Evolutionary conservation across 1,284 basidiomycete species (phyloP).

Genomic region (Irpex rosettiformis): DNA sequence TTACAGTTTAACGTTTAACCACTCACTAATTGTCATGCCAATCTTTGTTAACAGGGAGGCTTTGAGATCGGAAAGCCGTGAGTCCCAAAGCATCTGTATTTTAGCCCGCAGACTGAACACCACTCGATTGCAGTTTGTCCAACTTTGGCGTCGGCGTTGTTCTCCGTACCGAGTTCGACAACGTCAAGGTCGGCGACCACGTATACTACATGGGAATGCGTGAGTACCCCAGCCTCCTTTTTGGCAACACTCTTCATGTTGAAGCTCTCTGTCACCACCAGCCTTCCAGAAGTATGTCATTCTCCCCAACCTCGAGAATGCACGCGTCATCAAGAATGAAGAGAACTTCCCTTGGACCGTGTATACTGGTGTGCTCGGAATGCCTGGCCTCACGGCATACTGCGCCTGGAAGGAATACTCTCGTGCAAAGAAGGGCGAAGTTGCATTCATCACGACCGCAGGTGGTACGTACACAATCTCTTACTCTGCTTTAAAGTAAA

Average conservation of each 20-base stretch:
- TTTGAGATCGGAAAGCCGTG: constrained; percentile 1
- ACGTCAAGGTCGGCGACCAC: constrained; percentile 39
- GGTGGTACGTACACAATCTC: constrained; percentile 2
- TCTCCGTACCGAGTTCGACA: constrained; percentile 37
- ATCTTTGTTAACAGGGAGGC: not conserved
- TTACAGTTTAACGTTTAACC: too few species aligned
- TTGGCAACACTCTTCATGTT: not conserved
- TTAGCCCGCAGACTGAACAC: too few species aligned
- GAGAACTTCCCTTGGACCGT: constrained; percentile 28
- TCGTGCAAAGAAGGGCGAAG: constrained; percentile 9
- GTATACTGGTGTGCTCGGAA: constrained; percentile 30
- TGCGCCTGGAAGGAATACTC: constrained; percentile 17
- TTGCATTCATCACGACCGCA: constrained; percentile 12
- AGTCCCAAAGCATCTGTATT: too few species aligned
- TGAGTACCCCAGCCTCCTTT: constrained; percentile 9
- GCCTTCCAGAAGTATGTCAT: constrained; percentile 17
- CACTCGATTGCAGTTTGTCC: not conserved
- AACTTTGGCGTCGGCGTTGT: constrained; percentile 37
- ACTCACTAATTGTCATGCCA: too few species aligned
- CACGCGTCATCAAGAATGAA: constrained; percentile 22
- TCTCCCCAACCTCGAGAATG: not conserved
- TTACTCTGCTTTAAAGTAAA: not conserved
- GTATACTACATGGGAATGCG: constrained; percentile 31
- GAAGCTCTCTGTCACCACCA: not conserved
- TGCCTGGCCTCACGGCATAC: constrained; percentile 21